Evolutionary conservation across 1,284 basidiomycete species (phyloP), one percentile per base, ranked within the genome.

Genomic region (Tilletiaria anomala): DNA sequence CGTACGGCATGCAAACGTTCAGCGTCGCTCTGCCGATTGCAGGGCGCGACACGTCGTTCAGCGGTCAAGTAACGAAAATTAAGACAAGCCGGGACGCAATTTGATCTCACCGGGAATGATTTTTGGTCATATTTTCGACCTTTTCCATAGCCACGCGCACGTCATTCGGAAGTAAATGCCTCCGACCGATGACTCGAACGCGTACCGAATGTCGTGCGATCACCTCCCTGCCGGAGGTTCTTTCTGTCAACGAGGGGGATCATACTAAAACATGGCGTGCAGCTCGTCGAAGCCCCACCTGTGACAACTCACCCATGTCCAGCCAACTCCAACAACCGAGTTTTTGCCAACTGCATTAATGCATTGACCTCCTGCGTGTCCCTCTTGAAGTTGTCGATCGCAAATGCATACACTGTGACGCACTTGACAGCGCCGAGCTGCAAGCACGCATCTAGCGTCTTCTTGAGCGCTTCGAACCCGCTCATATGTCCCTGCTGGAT

Each of bases 341-440:
- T 74, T 63, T 83, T 78, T 1, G 84, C 84, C 32, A 99, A 70
- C 15, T 72, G 69, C 86, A 97, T 89, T 47, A 97, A 71, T 5
- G 79, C 78, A 29, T 81, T 77, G 1, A 99, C 87, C 67, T 99
- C 93, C 5, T 79, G 78, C 41, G 76, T 71, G 1, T 80, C 74
- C n/a, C 93, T 75, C 52, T 83, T 83, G 71, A 97, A 97, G 70
- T 97, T 99, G 64, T 96, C 88, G 47, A 97, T 91, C 1, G 89
- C 79, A 68, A 99, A 97, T 3, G 88, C 87, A 60, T 93, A 99
- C 8, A 85, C 84, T 1, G 85, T 82, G 17, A 99, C 87, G 48
- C 82, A 53, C 6, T 54, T 40, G 16, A 66, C 45, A 1, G 56
- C 54, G 15, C 45, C 37, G 11, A 66, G 49, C 14, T 54, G 46